phyloP scores from a whole-genome alignment of 2,329 filamentous ascomycete species.

The Nothophaeocryptopus gaeumannii region DNA sequence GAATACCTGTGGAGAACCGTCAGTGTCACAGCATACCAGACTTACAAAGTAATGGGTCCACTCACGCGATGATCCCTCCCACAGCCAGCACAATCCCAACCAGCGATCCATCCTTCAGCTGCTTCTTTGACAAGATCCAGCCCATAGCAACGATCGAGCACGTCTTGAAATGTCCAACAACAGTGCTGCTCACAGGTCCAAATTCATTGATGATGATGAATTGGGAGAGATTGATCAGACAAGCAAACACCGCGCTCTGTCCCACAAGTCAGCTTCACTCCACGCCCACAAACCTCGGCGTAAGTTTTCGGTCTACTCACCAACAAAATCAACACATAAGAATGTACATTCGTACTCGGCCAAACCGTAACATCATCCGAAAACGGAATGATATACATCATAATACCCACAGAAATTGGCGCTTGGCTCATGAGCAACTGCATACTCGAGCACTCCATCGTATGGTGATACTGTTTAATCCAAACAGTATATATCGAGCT shows the following conservation, averaged over 20 bases:
- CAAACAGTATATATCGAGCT: conserved; percentile 68
- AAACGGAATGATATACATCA: conserved; percentile 66
- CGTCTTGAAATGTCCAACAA: conserved; percentile 38
- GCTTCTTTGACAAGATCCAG: conserved; percentile 29
- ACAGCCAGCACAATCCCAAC: conserved; percentile 32
- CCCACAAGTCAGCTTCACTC: conserved; percentile 8
- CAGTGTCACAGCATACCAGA: conserved; percentile 3
- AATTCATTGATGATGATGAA: conserved; percentile 36
- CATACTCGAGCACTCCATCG: conserved; percentile 65
- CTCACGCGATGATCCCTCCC: conserved; percentile 34
- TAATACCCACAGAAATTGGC: conserved; percentile 59
- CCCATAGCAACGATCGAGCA: conserved; percentile 34
- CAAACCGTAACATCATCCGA: conserved; percentile 61
- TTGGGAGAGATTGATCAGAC: conserved; percentile 56
- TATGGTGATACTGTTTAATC: conserved; percentile 65
- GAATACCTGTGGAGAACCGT: conserved; percentile 14
- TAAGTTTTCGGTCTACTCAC: conserved; percentile 39
- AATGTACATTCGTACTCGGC: conserved; percentile 45
- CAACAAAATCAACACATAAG: conserved; percentile 52
- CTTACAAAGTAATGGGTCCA: background rate
- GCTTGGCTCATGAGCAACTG: conserved; percentile 68
- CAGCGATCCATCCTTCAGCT: conserved; percentile 29
- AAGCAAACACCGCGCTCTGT: conserved; percentile 63
- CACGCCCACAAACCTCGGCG: background rate
- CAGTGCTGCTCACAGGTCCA: conserved; percentile 35